Conservation (phyloP, 2,329 filamentous ascomycete species). For the Lithohypha guttulata region DNA sequence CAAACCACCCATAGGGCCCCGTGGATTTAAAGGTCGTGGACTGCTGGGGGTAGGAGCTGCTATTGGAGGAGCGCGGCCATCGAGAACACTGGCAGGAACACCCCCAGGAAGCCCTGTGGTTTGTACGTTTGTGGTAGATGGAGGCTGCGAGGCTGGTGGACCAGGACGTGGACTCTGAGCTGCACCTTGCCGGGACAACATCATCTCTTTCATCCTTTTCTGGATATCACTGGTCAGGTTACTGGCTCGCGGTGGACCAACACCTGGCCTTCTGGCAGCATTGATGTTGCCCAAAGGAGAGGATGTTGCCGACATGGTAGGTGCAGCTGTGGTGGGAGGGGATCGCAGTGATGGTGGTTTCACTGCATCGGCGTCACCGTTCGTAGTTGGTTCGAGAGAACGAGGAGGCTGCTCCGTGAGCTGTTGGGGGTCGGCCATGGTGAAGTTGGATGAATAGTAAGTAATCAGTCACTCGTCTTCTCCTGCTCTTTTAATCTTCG, state of each 20-base stretch:
- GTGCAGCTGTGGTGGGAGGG: conserved; percentile 7
- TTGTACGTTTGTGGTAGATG: conserved; percentile 7
- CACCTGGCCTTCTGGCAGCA: conserved; percentile 47
- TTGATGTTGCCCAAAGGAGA: conserved; percentile 69
- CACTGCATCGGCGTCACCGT: not conserved
- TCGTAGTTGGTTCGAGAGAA: no score
- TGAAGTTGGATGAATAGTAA: no score
- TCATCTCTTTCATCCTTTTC: conserved; percentile 60
- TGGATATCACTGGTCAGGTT: conserved; percentile 53
- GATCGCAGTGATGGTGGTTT: conserved; percentile 13
- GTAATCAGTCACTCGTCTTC: no score
- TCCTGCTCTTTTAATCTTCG: no score
- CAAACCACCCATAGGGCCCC: conserved; percentile 32
- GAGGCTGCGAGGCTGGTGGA: conserved; percentile 15
- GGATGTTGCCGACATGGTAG: conserved; percentile 65
- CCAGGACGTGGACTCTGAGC: conserved; percentile 20
- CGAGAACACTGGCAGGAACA: conserved; percentile 9
- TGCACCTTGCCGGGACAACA: conserved; percentile 50
- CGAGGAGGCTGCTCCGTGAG: no score
- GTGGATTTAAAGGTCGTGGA: conserved; percentile 24
- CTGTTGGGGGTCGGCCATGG: no score
- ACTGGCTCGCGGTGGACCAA: conserved; percentile 36
- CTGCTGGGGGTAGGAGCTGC: conserved; percentile 25
- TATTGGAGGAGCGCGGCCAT: conserved; percentile 9
- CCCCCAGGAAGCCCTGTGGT: conserved; percentile 17